Evolutionary conservation across 805 yeast species (phyloP).

Genomic region (Blastobotrys terrestris): DNA sequence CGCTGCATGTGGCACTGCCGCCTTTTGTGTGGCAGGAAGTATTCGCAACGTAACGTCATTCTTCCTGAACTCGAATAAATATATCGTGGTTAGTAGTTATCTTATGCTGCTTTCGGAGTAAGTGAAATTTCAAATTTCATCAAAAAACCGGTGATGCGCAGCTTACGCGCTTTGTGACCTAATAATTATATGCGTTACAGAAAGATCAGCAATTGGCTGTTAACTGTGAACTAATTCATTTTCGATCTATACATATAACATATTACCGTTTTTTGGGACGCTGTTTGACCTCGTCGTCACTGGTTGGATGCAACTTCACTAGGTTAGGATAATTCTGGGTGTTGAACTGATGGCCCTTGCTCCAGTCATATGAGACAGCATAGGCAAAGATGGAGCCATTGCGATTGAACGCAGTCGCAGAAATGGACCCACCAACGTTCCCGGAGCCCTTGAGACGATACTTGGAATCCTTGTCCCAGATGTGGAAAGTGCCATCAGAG

Average conservation of each 20-base stretch:
- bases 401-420: slow-evolving; percentile 75
- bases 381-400: slow-evolving; percentile 83
- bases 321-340: slow-evolving; percentile 67
- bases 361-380: slow-evolving; percentile 93
- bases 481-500: slow-evolving; percentile 85
- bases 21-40: slow-evolving; percentile 33
- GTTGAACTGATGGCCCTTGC: slow-evolving; percentile 70
- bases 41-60: slow-evolving; percentile 17
- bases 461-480: slow-evolving; percentile 93
- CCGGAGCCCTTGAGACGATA: slow-evolving; percentile 78
- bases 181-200: too few relatives aligned
- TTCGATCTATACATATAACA: background rate
- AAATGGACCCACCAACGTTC: slow-evolving; percentile 51
- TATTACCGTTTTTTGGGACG: slow-evolving; percentile 6
- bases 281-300: slow-evolving; percentile 74
- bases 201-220: too few relatives aligned
- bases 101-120: background rate
- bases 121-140: background rate
- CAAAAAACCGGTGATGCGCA: background rate
- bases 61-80: background rate
- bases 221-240: background rate
- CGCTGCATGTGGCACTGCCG: slow-evolving; percentile 60
- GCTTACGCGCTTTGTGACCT: background rate
- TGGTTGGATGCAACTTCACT: slow-evolving; percentile 76
- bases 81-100: background rate